Conservation (phyloP, 202 grass and related monocot genomes). For the Elaeis oleifera region DNA sequence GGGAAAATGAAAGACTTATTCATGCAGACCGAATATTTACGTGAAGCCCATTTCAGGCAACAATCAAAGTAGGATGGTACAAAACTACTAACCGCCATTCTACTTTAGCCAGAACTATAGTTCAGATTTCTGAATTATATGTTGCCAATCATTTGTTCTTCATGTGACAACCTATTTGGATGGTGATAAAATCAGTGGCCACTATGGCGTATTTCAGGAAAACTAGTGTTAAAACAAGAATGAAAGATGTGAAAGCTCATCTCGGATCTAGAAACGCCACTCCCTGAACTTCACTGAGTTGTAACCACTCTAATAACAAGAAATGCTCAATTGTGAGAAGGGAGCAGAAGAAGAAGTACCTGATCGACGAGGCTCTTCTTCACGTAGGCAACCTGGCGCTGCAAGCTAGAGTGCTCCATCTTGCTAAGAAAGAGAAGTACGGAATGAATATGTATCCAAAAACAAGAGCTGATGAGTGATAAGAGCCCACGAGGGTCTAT, state of each 20-base stretch:
- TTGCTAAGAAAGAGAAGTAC: conserved; percentile 6
- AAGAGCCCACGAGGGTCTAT: no score
- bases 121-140: no score
- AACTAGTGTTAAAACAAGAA: conserved; percentile 14
- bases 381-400: conserved; percentile 38
- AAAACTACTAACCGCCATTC: no score
- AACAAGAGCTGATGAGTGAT: conserved; percentile 1
- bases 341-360: conserved; percentile 19
- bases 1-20: no score
- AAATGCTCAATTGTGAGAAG: background rate
- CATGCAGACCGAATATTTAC: no score
- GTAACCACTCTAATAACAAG: background rate
- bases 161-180: conserved; percentile 7
- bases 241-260: background rate
- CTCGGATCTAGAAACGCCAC: conserved; percentile 3
- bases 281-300: background rate
- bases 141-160: conserved; percentile 5
- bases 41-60: no score
- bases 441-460: conserved; percentile 25
- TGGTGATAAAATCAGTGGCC: conserved; percentile 2
- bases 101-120: no score
- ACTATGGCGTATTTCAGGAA: background rate
- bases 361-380: conserved; percentile 77
- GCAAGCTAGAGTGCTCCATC: conserved; percentile 46
- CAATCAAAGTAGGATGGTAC: no score